Percentiles rank a stretch among this genome's conserved stretches.
Evolutionary conservation across 805 yeast genomes (phyloP).

Genomic region (Cyberlindnera petersonii): DNA sequence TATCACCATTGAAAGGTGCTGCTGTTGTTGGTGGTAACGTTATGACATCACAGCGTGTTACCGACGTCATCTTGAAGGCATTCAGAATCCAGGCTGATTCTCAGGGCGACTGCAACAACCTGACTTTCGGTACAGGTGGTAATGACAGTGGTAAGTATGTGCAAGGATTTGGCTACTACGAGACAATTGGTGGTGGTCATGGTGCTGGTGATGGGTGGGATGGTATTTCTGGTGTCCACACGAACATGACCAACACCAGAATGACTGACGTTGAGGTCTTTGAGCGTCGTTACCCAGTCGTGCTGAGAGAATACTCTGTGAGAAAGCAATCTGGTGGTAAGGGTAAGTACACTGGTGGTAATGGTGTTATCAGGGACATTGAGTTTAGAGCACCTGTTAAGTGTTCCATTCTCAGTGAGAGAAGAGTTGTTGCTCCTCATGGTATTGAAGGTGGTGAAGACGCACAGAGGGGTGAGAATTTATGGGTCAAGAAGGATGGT

Average conservation of each 20-base stretch:
- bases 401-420: constrained; percentile 80
- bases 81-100: constrained; percentile 91
- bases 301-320: constrained; percentile 66
- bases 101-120: constrained; percentile 92
- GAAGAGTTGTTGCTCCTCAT: constrained; percentile 81
- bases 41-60: constrained; percentile 88
- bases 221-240: constrained; percentile 87
- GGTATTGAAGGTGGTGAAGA: constrained; percentile 81
- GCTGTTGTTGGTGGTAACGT: constrained; percentile 97
- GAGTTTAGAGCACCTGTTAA: constrained; percentile 71
- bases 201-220: constrained; percentile 89
- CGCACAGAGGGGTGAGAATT: constrained; percentile 69
- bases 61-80: constrained; percentile 84
- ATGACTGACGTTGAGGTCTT: constrained; percentile 89
- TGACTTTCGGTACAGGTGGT: constrained; percentile 85
- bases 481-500: constrained; percentile 41
- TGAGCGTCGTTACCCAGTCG: constrained; percentile 83
- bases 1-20: constrained; percentile 77
- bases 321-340: constrained; percentile 76
- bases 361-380: constrained; percentile 82
- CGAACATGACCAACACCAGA: constrained; percentile 91
- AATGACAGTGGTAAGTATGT: constrained; percentile 44
- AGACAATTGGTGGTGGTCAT: constrained; percentile 93
- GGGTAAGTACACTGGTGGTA: constrained; percentile 73
- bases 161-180: constrained; percentile 84